Evolutionary conservation across 768 basidiomycete species (phyloP).

Genomic region (Dendrothele bispora): DNA sequence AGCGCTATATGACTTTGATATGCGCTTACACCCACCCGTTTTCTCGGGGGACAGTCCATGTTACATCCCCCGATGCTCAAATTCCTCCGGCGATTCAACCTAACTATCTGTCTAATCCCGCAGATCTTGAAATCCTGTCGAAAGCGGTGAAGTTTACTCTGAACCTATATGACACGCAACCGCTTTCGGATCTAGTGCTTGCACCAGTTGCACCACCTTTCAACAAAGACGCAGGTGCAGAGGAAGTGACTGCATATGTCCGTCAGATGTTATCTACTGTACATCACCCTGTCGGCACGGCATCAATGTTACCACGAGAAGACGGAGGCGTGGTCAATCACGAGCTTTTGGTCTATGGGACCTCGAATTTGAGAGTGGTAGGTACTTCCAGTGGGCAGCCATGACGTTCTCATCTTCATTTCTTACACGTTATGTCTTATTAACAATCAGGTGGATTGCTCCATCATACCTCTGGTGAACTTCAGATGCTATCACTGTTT

Average conservation of each 20-base stretch:
- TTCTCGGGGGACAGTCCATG: constrained; percentile 27
- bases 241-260: background rate
- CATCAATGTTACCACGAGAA: constrained; percentile 18
- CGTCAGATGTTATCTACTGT: background rate
- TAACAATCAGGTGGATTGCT: constrained; percentile 22
- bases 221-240: background rate
- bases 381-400: background rate
- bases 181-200: background rate
- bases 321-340: constrained; percentile 24
- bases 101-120: constrained; percentile 6
- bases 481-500: too few relatives aligned
- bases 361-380: constrained; percentile 21
- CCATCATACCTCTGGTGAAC: constrained; percentile 19
- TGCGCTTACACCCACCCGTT: constrained; percentile 28
- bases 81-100: constrained; percentile 2
- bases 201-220: background rate
- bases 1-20: constrained; percentile 11
- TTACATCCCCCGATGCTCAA: constrained; percentile 2
- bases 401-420: too few relatives aligned
- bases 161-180: background rate
- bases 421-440: too few relatives aligned
- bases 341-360: constrained; percentile 21
- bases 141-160: constrained; percentile 2
- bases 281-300: constrained; percentile 14
- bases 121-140: constrained; percentile 10